Base-by-base conservation (phyloP, 495 filamentous ascomycete genomes). In the Penicillium goetzii region DNA sequence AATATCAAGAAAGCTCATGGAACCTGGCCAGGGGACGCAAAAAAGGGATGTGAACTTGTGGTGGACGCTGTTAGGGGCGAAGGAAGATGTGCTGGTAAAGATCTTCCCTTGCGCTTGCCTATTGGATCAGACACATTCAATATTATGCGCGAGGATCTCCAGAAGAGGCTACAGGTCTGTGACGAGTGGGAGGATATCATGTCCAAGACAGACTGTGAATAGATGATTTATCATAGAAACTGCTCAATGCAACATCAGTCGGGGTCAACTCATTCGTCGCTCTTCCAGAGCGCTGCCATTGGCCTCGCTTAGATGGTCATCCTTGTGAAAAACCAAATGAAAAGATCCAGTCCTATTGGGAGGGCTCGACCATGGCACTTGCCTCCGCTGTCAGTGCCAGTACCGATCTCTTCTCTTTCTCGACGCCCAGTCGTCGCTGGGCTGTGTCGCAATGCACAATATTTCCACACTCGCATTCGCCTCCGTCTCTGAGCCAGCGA, bases 391-490 rank as follows among this genome's bases (percentile, higher is more conserved):
- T 61, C 34, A 74, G 54, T 47, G 69, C 67, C 34, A 67, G 68
- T 4, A 77, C 32, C 0, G 74, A 78, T 51, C 77, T 69, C 62
- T 77, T 78, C 67, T 78, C 77, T 59, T 77, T 78, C 60, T 76
- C 75, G 7, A 71, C 55, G 12, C 77, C 77, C 59, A 65, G 60
- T n/a, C 75, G 66, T 19, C 64, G 59, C 67, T 79, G 77, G 23
- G 74, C 75, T 4, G 68, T 67, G 67, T 79, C 75, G 62, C 77
- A 79, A 43, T 74, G 43, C 21, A 72, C 71, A n/a, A 77, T 2
- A 67, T 77, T 65, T 49, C 75, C 77, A 68, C 77, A 79, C 53
- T 76, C 75, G 47, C 77, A 79, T 14, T 76, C 72, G 41, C 72
- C 76, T 38, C 73, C 76, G 25, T 73, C 65, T 51, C 77, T 63